Conservation (phyloP, 257 asterid genomes). For the Gardenia jasminoides region DNA sequence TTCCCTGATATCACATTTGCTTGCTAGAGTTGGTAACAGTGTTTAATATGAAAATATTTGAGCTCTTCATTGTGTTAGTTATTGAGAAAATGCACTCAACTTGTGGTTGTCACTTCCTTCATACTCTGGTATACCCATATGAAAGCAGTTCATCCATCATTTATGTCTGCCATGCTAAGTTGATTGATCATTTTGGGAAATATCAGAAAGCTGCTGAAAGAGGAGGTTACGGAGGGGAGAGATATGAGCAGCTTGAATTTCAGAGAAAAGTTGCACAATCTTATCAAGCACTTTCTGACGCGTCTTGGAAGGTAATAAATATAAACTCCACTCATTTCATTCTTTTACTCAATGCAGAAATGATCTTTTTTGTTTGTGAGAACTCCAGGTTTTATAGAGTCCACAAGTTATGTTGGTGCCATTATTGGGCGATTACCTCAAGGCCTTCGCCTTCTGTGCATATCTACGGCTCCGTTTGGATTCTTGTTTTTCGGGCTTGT, state of each 20-base stretch:
- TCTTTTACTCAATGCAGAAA: neutral
- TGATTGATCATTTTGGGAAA: conserved; percentile 6
- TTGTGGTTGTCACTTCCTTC: neutral
- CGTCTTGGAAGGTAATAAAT: conserved; percentile 77
- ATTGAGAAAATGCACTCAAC: neutral
- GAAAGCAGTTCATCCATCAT: neutral
- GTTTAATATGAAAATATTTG: neutral
- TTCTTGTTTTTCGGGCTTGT: no score
- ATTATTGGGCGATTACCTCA: neutral
- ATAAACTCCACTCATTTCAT: neutral
- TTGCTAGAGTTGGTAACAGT: neutral
- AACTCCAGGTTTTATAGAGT: neutral
- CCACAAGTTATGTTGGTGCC: no score
- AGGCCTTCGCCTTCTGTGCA: neutral
- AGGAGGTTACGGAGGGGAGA: conserved; percentile 94
- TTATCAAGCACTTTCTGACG: conserved; percentile 52
- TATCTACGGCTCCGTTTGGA: no score
- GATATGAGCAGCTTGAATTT: conserved; percentile 95
- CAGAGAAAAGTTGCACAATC: conserved; percentile 68
- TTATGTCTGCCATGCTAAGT: neutral
- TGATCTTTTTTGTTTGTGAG: neutral
- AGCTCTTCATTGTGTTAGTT: no score
- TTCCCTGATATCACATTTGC: neutral
- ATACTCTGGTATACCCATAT: neutral
- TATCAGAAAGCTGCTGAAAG: conserved; percentile 86